Evolutionary conservation across 2,329 filamentous ascomycete genomes (phyloP).

Genomic region (Colletotrichum plurivorum): DNA sequence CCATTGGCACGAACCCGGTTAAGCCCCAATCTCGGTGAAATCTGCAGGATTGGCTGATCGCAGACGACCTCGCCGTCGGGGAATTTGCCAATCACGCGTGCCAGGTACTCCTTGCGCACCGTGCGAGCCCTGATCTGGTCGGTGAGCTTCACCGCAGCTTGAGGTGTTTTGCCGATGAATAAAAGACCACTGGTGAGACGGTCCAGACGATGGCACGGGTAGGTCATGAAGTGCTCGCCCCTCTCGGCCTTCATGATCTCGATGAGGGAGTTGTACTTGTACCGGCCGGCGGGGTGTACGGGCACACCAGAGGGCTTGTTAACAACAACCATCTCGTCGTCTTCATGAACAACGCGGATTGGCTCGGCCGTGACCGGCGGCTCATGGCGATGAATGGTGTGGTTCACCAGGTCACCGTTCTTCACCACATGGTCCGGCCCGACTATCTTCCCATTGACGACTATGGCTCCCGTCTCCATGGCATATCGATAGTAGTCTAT

Average conservation of each 20-base stretch:
- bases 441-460: constrained; percentile 82
- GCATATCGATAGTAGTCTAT: constrained; percentile 89
- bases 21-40: constrained; percentile 93
- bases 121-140: constrained; percentile 83
- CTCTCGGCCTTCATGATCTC: constrained; percentile 92
- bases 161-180: constrained; percentile 92
- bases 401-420: constrained; percentile 92
- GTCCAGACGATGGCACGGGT: constrained; percentile 93
- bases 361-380: constrained; percentile 88
- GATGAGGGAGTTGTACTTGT: constrained; percentile 94
- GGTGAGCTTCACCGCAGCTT: constrained; percentile 83
- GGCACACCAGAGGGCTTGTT: constrained; percentile 97
- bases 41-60: constrained; percentile 92
- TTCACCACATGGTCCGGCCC: constrained; percentile 79
- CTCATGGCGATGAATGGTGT: constrained; percentile 95
- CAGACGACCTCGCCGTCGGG: constrained; percentile 93
- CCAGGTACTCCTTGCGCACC: constrained; percentile 95
- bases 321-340: constrained; percentile 94
- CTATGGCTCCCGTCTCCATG: constrained; percentile 84
- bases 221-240: constrained; percentile 66
- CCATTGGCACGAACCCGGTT: constrained; percentile 96
- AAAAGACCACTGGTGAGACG: constrained; percentile 95
- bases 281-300: constrained; percentile 94
- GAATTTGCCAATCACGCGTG: constrained; percentile 90
- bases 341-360: constrained; percentile 89